Percentiles rank a stretch among this genome's conserved stretches.
Conservation (phyloP, 108 stramenopile genomes). For the Nannochloropsis salina region DNA sequence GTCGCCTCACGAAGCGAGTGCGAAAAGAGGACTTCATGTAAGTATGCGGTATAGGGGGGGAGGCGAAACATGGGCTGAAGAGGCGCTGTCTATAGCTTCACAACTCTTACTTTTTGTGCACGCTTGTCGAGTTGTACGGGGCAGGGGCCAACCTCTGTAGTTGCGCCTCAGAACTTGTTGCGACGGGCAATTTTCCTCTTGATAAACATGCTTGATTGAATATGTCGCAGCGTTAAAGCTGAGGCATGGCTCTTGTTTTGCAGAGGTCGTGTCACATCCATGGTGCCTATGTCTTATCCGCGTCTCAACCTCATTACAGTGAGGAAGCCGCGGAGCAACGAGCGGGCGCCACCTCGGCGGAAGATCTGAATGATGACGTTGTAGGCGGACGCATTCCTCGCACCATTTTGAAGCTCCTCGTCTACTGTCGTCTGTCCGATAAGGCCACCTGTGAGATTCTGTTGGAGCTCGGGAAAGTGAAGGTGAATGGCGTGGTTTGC, state of each 20-base stretch:
- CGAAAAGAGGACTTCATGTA: slow-evolving; percentile 10
- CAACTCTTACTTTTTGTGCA: too few species aligned
- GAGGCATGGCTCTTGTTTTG: too few species aligned
- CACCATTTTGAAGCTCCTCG: slow-evolving; percentile 17
- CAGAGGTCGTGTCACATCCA: too few species aligned
- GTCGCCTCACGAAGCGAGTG: background rate
- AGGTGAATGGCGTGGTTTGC: slow-evolving; percentile 17
- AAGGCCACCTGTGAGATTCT: slow-evolving; percentile 15
- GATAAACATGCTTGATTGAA: too few species aligned
- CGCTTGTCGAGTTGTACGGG: too few species aligned
- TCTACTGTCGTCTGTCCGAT: slow-evolving; percentile 3
- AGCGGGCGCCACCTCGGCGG: background rate
- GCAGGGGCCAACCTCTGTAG: too few species aligned
- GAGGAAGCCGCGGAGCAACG: slow-evolving; percentile 12
- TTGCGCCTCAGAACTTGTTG: too few species aligned
- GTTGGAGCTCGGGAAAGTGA: background rate
- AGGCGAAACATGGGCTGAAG: too few species aligned
- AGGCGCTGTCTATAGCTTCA: too few species aligned
- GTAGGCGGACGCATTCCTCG: background rate
- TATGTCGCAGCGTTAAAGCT: too few species aligned
- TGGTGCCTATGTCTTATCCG: too few species aligned
- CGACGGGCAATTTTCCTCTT: too few species aligned
- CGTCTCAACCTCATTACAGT: background rate
- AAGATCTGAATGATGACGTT: slow-evolving; percentile 12
- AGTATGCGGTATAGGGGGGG: background rate